Evolutionary conservation across 202 grass and related monocot genomes (phyloP).

Genomic region (Schoenoplectus tabernaemontani): DNA sequence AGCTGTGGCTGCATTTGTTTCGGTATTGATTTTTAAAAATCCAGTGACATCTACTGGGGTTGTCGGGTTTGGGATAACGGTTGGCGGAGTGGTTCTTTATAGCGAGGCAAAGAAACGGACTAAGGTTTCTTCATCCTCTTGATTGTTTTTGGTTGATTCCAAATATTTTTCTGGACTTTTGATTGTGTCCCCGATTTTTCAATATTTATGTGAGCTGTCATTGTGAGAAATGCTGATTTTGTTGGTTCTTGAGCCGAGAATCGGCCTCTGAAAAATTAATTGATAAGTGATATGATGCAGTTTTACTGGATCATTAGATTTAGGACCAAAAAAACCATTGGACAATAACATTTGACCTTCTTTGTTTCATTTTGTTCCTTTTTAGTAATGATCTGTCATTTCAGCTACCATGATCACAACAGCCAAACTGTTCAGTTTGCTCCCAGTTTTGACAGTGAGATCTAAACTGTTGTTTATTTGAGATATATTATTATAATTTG

Average conservation of each 20-base stretch:
- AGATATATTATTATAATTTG: not conserved
- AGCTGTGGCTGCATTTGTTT: conserved; percentile 38
- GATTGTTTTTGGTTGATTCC: conserved; percentile 14
- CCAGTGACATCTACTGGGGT: conserved; percentile 34
- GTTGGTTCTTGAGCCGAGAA: not conserved
- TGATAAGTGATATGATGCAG: not conserved
- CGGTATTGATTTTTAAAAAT: conserved; percentile 39
- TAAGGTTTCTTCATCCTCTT: conserved; percentile 26
- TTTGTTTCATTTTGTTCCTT: not conserved
- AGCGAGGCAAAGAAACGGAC: conserved; percentile 42
- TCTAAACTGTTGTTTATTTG: not conserved
- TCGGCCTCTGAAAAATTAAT: not conserved
- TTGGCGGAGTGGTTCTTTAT: conserved; percentile 33
- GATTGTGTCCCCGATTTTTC: not conserved
- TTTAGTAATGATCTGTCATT: not conserved
- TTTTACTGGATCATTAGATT: not conserved
- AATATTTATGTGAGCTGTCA: conserved; percentile 10
- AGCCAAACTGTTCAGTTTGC: not conserved
- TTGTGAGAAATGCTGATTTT: conserved; percentile 1
- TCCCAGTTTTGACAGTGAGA: no score
- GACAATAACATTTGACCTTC: not conserved
- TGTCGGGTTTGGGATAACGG: conserved; percentile 34
- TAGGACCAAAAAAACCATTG: not conserved
- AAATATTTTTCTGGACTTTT: conserved; percentile 15
- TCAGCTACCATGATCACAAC: not conserved